Conservation (phyloP, 257 asterid genomes). For the Lantana camara region DNA sequence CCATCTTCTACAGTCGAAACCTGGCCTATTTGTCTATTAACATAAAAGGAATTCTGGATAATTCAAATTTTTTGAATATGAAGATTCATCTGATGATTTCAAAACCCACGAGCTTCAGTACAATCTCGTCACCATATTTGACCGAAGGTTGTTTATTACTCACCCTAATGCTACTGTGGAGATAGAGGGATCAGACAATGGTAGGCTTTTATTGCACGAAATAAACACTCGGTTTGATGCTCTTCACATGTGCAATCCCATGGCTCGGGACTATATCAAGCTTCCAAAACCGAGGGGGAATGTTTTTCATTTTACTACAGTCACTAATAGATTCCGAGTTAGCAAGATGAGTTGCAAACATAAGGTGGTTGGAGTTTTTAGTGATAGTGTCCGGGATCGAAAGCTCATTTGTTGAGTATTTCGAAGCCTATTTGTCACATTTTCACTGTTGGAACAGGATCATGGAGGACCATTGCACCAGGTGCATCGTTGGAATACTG, state of each 20-base stretch:
- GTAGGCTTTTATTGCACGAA: conserved; percentile 20
- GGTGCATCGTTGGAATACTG: background rate
- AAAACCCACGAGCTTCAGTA: conserved; percentile 29
- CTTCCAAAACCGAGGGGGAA: conserved; percentile 27
- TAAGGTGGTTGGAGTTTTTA: conserved; percentile 34
- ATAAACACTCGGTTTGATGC: background rate
- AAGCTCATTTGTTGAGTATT: too few species aligned
- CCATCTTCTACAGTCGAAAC: conserved; percentile 27
- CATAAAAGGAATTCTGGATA: background rate
- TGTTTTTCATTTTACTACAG: conserved; percentile 6
- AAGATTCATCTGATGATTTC: conserved; percentile 16
- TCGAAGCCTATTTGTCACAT: too few species aligned
- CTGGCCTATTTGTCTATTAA: conserved; percentile 27
- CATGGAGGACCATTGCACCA: too few species aligned
- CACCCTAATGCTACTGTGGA: background rate
- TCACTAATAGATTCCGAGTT: conserved; percentile 43
- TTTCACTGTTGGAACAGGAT: too few species aligned
- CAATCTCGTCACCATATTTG: conserved; percentile 8
- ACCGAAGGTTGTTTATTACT: background rate
- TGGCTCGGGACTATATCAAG: conserved; percentile 30
- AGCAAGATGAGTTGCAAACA: conserved; percentile 25
- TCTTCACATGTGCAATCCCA: conserved; percentile 43
- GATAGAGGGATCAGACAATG: conserved; percentile 21
- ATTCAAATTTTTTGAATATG: conserved; percentile 19
- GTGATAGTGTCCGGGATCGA: background rate